Base-by-base conservation (phyloP, 108 stramenopile genomes). In the Nitzschia sp. region DNA sequence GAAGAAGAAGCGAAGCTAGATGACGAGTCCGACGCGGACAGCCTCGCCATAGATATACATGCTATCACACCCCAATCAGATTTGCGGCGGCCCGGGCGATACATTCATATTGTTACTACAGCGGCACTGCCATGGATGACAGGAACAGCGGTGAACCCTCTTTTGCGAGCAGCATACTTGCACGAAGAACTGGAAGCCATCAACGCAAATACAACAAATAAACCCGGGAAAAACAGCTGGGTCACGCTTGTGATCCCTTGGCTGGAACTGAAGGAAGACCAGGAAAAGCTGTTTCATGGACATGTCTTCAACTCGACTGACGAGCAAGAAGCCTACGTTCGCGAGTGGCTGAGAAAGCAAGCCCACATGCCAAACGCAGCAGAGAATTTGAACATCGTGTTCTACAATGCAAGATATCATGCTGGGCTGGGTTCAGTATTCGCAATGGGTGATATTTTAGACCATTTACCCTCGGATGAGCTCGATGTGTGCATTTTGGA, bases 191-290 rank as follows among this genome's bases (percentile, higher is more conserved):
- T 72, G 29, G 45, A 72, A n/a, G 4, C 9, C 6, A 72, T 64
- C n/a, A 72, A 72, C 27, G 26, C 22, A 25, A 25, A 29, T 30
- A 13, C 57, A 71, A 31, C 41, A 53, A 45, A 57, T 63, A 36
- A 75, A 71, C 57, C 58, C 68, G 11, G 17, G 28, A 45, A 9
- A 38, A 57, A 52, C 16, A 46, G 56, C 36, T 76, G 55, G 61
- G 89, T 93, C 3, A 90, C 89, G 11, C 52, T 96, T n/a, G 80
- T 92, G 5, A 82, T 96, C 17, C 95, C 95, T 0, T 96, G 95
- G 95, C 56, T 94, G 33, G 91, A 90, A 65, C 68, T 85, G 28
- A 80, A 79, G 26, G 78, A 87, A 77, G 92, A 96, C 63, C 79
- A 85, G 28, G 41, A 73, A 34, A 61, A 82, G 45, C 45, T 91